Percentiles rank a stretch among this genome's conserved stretches.
Conservation (phyloP, 192 early-diverging fungal genomes). For the Umbelopsis sp. region DNA sequence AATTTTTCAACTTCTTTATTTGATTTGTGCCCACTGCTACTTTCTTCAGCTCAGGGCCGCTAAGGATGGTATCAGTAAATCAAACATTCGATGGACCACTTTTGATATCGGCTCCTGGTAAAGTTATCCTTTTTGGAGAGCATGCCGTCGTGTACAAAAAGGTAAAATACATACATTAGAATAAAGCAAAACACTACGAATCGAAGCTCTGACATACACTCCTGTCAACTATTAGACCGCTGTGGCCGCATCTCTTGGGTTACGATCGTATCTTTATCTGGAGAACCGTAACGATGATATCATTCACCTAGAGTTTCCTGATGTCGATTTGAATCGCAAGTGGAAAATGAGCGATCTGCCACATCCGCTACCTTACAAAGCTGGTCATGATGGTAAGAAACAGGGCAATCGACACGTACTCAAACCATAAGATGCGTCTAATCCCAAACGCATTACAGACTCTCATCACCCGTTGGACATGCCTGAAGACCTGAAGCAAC, state of each 20-base stretch:
- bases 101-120: slow-evolving; percentile 89
- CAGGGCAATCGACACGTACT: neutral
- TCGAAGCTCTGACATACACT: slow-evolving; percentile 23
- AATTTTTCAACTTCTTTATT: too few relatives aligned
- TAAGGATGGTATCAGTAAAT: neutral
- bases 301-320: slow-evolving; percentile 62
- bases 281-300: slow-evolving; percentile 50
- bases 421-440: too few relatives aligned
- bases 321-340: slow-evolving; percentile 55
- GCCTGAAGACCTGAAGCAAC: slow-evolving; percentile 33
- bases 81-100: slow-evolving; percentile 36
- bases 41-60: too few relatives aligned
- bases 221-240: slow-evolving; percentile 59
- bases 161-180: slow-evolving; percentile 38
- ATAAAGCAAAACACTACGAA: slow-evolving; percentile 43
- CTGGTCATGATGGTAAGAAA: slow-evolving; percentile 17
- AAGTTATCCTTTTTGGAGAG: slow-evolving; percentile 98
- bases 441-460: slow-evolving; percentile 13
- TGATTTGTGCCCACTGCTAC: too few relatives aligned
- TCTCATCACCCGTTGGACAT: slow-evolving; percentile 42
- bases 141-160: slow-evolving; percentile 96
- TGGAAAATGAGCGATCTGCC: slow-evolving; percentile 41
- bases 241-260: slow-evolving; percentile 78
- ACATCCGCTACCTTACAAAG: slow-evolving; percentile 23
- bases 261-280: slow-evolving; percentile 73